Percentiles rank a stretch among this genome's conserved stretches.
These are phyloP conservation scores for Arthroderma sp. DNA, from an alignment of 2,329 filamentous ascomycete genomes.

Conservation along the genomic window DNA sequence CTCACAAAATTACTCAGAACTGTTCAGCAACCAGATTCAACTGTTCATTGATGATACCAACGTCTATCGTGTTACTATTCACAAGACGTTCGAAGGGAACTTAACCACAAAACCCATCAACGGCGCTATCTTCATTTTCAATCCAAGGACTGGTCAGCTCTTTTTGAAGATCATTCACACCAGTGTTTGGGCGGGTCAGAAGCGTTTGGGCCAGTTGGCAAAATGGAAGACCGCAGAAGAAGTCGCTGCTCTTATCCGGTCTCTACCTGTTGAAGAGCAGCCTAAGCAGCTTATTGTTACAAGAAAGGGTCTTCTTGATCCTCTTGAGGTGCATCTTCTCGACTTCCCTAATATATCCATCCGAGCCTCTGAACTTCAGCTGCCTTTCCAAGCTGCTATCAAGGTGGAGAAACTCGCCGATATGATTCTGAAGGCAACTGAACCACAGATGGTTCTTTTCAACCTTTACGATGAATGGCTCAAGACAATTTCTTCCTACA, in stretches of 20 bases:
- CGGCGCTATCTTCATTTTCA: constrained; percentile 99
- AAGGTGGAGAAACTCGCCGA: constrained; percentile 98
- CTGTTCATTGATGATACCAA: constrained; percentile 99
- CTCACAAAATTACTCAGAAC: constrained; percentile 96
- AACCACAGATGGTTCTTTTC: constrained; percentile 99
- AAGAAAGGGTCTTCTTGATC: constrained; percentile 90
- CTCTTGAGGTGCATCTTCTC: constrained; percentile 88
- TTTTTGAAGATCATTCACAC: constrained; percentile 99
- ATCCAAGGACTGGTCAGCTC: constrained; percentile 90
- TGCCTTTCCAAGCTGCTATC: constrained; percentile 99
- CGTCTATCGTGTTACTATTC: constrained; percentile 97
- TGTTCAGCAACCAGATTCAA: constrained; percentile 98
- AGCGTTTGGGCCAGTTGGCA: constrained; percentile 92
- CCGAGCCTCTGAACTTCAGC: constrained; percentile 85
- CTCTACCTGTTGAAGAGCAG: constrained; percentile 91
- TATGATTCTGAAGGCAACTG: constrained; percentile 94
- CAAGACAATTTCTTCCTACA: constrained; percentile 97
- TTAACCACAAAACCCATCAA: constrained; percentile 99
- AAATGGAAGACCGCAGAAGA: constrained; percentile 99
- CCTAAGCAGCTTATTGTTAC: constrained; percentile 98
- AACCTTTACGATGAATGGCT: constrained; percentile 98
- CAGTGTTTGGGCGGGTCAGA: constrained; percentile 97
- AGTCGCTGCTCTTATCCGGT: constrained; percentile 93
- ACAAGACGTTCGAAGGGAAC: constrained; percentile 99
- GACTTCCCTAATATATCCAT: constrained; percentile 99